Base-by-base conservation (phyloP, 306 rosid genomes). In the Senna tora region DNA sequence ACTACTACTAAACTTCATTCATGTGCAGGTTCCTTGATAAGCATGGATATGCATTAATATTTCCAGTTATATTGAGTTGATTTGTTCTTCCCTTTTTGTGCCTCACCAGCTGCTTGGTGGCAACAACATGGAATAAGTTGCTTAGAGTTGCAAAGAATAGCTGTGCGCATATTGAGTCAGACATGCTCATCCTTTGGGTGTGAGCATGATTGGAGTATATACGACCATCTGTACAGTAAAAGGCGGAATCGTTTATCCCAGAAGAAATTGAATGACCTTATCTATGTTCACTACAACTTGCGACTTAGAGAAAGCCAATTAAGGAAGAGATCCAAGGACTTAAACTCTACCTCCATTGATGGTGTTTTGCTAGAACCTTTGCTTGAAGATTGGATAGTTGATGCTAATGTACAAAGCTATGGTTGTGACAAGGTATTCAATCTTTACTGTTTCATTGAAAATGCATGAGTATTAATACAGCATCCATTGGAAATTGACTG, bases 81-180 rank as follows among this genome's bases (percentile, higher is more conserved):
- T 70, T 36, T 33, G 41, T 72, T 79, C 52, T 54, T 59, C 45
- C 69, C 30, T 65, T 46, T 74, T 76, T 73, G 33, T 28, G 19
- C 51, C 14, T 63, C 76, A 66, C 75, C 73, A 93, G 98, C 96
- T 80, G 94, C 97, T 21, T 93, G 98, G 98, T 93, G 98, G 98
- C 97, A 91, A 85, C 97, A 93, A 65, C 98, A 93, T 79, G 97
- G 98, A 84, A 93, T 93, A 84, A 84, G 93, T 81, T 93, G 97
- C 88, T 82, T 88, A 39, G 97, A 93, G 83, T 82, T 93, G 87
- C 98, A 88, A 82, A 86, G 86, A 46, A 85, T 93, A 76, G 97
- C 98, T 12, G 93, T 93, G 20, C 91, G 96, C 69, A 81, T 91
- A 84, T 79, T 89, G 73, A 93, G 97, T 84, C 98, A 93, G 86